Evolutionary conservation across 2,329 filamentous ascomycete genomes (phyloP).

Genomic region (Drechslera avenae): DNA sequence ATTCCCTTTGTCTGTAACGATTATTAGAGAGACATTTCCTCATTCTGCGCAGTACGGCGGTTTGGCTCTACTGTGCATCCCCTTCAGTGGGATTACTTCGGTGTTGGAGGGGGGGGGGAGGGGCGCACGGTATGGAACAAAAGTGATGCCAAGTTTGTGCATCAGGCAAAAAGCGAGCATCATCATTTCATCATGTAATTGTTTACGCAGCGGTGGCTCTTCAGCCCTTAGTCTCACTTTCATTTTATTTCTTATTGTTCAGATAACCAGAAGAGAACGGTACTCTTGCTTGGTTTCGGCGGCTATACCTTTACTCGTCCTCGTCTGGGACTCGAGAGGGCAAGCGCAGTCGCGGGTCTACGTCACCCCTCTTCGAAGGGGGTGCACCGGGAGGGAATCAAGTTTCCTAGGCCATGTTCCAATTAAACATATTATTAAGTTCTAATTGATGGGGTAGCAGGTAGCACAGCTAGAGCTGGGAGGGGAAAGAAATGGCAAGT

Average conservation of each 20-base stretch:
- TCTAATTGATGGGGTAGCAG: slow-evolving; percentile 16
- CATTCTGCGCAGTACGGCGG: slow-evolving; percentile 18
- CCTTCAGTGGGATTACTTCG: slow-evolving; percentile 31
- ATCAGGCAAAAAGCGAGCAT: slow-evolving; percentile 26
- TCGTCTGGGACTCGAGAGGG: slow-evolving; percentile 29
- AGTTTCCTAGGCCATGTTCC: slow-evolving; percentile 23
- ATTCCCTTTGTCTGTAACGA: slow-evolving; percentile 41
- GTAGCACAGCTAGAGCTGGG: slow-evolving; percentile 12
- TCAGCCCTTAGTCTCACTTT: slow-evolving; percentile 35
- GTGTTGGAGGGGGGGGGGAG: slow-evolving; percentile 18
- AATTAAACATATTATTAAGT: slow-evolving; percentile 22
- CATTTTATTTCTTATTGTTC: slow-evolving; percentile 22
- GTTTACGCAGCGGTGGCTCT: slow-evolving; percentile 38
- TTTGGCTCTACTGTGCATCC: slow-evolving; percentile 19
- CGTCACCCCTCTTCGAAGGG: slow-evolving; percentile 15
- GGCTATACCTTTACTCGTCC: slow-evolving; percentile 37
- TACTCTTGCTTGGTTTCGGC: slow-evolving; percentile 35
- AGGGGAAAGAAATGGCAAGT: slow-evolving; percentile 22
- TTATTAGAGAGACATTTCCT: slow-evolving; percentile 28
- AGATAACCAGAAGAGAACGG: slow-evolving; percentile 25
- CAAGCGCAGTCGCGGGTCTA: slow-evolving; percentile 40
- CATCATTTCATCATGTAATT: slow-evolving; percentile 24
- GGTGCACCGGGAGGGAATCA: slow-evolving; percentile 4
- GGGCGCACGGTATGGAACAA: slow-evolving; percentile 3
- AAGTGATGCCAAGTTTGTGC: slow-evolving; percentile 13